These are phyloP conservation scores for Podospora comata DNA, from an alignment of 495 filamentous ascomycete genomes.

Conservation along the genomic window DNA sequence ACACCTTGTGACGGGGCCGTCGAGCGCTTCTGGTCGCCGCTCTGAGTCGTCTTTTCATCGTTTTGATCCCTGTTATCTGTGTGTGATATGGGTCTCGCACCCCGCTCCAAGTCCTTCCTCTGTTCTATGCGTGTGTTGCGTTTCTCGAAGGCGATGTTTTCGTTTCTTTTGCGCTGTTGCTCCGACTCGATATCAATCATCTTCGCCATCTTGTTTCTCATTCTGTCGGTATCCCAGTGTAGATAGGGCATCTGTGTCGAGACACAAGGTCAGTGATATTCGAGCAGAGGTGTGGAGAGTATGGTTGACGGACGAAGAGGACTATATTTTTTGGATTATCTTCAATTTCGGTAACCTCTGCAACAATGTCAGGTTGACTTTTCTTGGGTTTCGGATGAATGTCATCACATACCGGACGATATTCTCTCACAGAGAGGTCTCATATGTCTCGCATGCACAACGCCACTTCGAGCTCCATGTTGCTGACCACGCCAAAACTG, in stretches of 20 bases:
- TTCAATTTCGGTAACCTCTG: constrained; percentile 19
- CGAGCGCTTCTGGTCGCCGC: background rate
- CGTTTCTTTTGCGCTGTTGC: constrained; percentile 9
- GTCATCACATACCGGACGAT: constrained; percentile 26
- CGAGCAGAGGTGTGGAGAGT: background rate
- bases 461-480: constrained; percentile 24
- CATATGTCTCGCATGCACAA: constrained; percentile 41
- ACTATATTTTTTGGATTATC: constrained; percentile 35
- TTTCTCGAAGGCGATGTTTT: background rate
- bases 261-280: background rate
- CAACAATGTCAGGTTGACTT: background rate
- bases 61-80: background rate
- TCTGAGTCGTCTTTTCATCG: background rate
- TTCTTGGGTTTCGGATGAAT: background rate
- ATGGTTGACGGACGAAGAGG: constrained; percentile 33
- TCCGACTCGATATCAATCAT: constrained; percentile 17
- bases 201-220: constrained; percentile 32
- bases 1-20: background rate
- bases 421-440: constrained; percentile 33
- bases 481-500: constrained; percentile 35
- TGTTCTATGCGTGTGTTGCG: background rate
- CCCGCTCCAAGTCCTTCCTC: background rate
- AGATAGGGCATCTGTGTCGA: constrained; percentile 59
- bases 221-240: constrained; percentile 60
- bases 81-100: background rate